A percentile compares a stretch with the other conserved stretches of the same genome.
phyloP scores from a whole-genome alignment of 306 rosid genomes.

The Vigna mungo region DNA sequence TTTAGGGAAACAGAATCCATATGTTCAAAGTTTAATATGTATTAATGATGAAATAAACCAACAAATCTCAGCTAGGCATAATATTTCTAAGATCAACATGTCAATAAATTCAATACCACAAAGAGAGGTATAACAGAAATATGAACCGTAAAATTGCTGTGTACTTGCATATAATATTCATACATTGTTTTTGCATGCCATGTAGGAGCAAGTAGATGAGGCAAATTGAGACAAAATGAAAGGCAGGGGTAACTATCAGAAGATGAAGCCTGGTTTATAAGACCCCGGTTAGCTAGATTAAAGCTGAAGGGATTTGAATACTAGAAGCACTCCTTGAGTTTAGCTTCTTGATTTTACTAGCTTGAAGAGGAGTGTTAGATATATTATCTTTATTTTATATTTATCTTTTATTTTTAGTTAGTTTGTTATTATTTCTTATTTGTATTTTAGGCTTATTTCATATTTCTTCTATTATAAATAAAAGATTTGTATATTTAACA shows the following conservation, averaged over 20 bases:
- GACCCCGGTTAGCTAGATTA: slow-evolving; percentile 2
- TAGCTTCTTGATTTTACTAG: not conserved
- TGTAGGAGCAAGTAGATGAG: not conserved
- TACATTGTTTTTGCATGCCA: not conserved
- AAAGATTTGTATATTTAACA: too few species aligned
- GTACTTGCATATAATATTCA: slow-evolving; percentile 24
- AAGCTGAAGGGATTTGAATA: not conserved
- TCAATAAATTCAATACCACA: slow-evolving; percentile 15
- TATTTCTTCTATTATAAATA: too few species aligned
- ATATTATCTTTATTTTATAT: too few species aligned
- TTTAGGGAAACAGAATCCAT: slow-evolving; percentile 33
- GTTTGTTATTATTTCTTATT: too few species aligned
- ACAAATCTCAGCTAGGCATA: slow-evolving; percentile 20
- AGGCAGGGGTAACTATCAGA: slow-evolving; percentile 4
- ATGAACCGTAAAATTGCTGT: not conserved
- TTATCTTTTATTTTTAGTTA: too few species aligned
- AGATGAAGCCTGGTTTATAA: slow-evolving; percentile 7
- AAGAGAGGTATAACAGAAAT: not conserved
- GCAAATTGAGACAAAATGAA: not conserved
- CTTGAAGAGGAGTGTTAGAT: too few species aligned
- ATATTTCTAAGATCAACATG: slow-evolving; percentile 24
- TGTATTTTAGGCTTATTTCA: too few species aligned
- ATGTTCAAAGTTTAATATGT: slow-evolving; percentile 25
- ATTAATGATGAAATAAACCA: slow-evolving; percentile 17
- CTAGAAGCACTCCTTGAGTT: slow-evolving; percentile 9